Conservation (phyloP, 768 basidiomycete genomes). For the Lactarius hatsudake region DNA sequence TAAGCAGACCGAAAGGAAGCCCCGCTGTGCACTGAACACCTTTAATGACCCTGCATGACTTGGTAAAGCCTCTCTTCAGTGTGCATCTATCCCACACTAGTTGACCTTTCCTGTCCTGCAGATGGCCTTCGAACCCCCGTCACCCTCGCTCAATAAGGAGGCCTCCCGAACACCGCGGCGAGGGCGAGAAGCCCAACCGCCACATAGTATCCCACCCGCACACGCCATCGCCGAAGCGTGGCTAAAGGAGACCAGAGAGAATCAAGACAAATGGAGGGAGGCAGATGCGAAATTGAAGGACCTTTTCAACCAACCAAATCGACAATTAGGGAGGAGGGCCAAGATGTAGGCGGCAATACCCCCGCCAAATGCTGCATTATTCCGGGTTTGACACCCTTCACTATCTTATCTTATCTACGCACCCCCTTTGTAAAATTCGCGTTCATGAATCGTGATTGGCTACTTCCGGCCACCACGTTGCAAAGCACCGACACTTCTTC, state of each 20-base stretch:
- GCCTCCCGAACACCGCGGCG: constrained; percentile 22
- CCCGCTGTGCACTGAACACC: constrained; percentile 9
- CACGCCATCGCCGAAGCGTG: constrained; percentile 69
- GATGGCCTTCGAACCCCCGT: constrained; percentile 30
- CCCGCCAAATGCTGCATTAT: constrained; percentile 15
- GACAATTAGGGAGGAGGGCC: constrained; percentile 34
- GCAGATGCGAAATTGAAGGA: constrained; percentile 48
- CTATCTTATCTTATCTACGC: constrained; percentile 35
- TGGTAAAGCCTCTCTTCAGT: constrained; percentile 17
- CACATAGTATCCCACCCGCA: constrained; percentile 43
- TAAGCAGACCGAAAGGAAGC: constrained; percentile 26
- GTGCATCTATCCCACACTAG: background rate
- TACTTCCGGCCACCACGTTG: constrained; percentile 12
- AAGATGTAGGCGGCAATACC: constrained; percentile 27
- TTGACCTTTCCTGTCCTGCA: constrained; percentile 6
- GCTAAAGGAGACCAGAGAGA: constrained; percentile 59
- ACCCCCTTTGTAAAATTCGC: constrained; percentile 23
- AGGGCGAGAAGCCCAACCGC: constrained; percentile 17
- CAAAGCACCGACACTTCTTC: background rate
- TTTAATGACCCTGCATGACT: constrained; percentile 24
- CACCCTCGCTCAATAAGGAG: constrained; percentile 27
- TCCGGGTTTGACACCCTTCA: constrained; percentile 10
- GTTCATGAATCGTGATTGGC: constrained; percentile 23
- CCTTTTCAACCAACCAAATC: constrained; percentile 53
- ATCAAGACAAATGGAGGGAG: constrained; percentile 58